Conservation (phyloP, 352 stramenopile species). For the Globisporangium echinulatum region DNA sequence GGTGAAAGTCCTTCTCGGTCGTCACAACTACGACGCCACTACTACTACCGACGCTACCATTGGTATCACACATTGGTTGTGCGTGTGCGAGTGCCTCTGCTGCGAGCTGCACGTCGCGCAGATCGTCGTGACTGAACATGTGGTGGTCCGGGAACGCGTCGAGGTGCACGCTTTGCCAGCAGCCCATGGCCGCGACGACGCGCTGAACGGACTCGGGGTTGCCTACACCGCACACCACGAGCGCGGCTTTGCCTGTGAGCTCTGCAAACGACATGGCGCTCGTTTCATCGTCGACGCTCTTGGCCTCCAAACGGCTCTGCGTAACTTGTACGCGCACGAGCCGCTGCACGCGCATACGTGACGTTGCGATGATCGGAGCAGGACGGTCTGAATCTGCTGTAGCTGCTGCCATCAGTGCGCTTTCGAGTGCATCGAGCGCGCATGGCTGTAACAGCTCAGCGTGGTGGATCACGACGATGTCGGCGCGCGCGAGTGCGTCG, state of each 20-base stretch:
- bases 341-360: constrained; percentile 33
- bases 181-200: constrained; percentile 28
- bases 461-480: constrained; percentile 59
- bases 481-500: constrained; percentile 34
- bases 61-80: background rate
- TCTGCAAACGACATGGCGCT: background rate
- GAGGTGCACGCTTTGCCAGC: constrained; percentile 24
- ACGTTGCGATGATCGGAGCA: constrained; percentile 34
- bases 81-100: constrained; percentile 3
- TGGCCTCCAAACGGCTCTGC: background rate
- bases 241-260: constrained; percentile 17
- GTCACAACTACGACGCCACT: constrained; percentile 37
- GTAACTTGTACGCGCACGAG: constrained; percentile 12
- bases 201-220: constrained; percentile 50
- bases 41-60: background rate
- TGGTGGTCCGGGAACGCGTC: constrained; percentile 63
- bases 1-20: constrained; percentile 58
- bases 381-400: background rate
- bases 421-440: constrained; percentile 13
- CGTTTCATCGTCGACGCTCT: background rate
- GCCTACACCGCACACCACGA: constrained; percentile 60
- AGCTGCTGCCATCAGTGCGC: constrained; percentile 5
- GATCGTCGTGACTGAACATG: constrained; percentile 31
- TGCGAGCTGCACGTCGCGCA: constrained; percentile 20
- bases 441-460: constrained; percentile 26